A percentile compares a stretch with the other conserved stretches of the same genome.
Evolutionary conservation across 78 protist species (phyloP).

Genomic region (Dictyostelium purpureum): DNA sequence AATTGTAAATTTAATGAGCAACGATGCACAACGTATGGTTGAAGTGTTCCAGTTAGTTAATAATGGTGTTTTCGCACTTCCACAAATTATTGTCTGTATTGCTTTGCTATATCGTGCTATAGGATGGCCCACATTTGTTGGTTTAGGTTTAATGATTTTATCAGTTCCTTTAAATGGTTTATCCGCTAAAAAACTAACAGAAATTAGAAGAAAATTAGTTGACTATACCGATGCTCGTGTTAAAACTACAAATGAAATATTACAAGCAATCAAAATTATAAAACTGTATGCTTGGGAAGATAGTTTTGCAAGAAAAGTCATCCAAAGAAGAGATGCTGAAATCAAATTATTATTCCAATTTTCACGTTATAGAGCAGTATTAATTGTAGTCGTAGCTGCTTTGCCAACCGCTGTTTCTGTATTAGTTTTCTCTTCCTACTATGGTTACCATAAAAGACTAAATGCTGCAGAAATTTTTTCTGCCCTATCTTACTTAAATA

Average conservation of each 20-base stretch:
- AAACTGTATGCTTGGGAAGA: conserved; percentile 95
- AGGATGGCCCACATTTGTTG: conserved; percentile 76
- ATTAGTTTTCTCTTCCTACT: conserved; percentile 62
- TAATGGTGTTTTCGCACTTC: conserved; percentile 81
- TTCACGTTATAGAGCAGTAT: conserved; percentile 30
- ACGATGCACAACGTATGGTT: conserved; percentile 87
- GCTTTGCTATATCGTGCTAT: conserved; percentile 33
- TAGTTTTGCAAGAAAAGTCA: conserved; percentile 35
- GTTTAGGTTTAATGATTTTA: conserved; percentile 42
- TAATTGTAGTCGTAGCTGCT: conserved; percentile 56
- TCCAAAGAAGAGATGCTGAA: conserved; percentile 53
- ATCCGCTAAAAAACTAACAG: conserved; percentile 31
- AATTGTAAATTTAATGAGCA: conserved; percentile 87
- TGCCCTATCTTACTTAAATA: conserved; percentile 85
- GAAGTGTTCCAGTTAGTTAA: conserved; percentile 82
- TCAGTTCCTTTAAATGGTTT: conserved; percentile 71
- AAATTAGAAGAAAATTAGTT: conserved; percentile 44
- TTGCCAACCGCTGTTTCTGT: conserved; percentile 58
- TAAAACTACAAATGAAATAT: conserved; percentile 83
- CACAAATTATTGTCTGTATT: conserved; percentile 82
- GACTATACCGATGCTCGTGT: conserved; percentile 77
- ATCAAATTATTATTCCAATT: conserved; percentile 7
- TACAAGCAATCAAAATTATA: conserved; percentile 86
- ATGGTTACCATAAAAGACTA: conserved; percentile 16
- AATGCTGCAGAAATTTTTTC: conserved; percentile 87